phyloP scores from a whole-genome alignment of 2,329 filamentous ascomycete species.

The Lecanicillium sp. region DNA sequence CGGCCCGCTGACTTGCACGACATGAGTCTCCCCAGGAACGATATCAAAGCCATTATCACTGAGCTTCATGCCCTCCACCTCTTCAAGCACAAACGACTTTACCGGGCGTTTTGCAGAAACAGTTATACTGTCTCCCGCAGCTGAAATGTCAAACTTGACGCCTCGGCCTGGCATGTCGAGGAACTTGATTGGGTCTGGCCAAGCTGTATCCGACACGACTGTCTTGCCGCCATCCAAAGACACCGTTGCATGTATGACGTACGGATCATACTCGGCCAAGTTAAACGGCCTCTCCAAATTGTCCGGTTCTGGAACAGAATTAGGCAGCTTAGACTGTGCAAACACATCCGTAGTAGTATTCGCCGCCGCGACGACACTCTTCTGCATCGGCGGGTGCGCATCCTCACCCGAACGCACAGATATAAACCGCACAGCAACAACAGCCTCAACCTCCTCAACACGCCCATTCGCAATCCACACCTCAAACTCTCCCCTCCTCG shows the following conservation, averaged over 20 bases:
- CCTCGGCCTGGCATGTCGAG: conserved; percentile 37
- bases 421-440: conserved; percentile 28
- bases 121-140: conserved; percentile 17
- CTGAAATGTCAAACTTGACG: conserved; percentile 23
- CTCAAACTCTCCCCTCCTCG: conserved; percentile 28
- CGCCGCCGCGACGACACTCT: conserved; percentile 17
- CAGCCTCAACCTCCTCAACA: conserved; percentile 14
- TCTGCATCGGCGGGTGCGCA: conserved; percentile 16
- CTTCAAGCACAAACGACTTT: conserved; percentile 48
- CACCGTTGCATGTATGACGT: conserved; percentile 39
- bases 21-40: conserved; percentile 35
- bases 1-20: conserved; percentile 11
- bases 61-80: conserved; percentile 33
- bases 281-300: conserved; percentile 18
- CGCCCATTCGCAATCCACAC: conserved; percentile 33
- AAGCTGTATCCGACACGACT: conserved; percentile 42
- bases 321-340: conserved; percentile 11
- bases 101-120: conserved; percentile 36
- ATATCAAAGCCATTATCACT: conserved; percentile 53
- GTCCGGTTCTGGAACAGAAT: conserved; percentile 6
- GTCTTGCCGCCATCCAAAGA: conserved; percentile 24
- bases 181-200: conserved; percentile 57
- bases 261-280: conserved; percentile 29
- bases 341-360: conserved; percentile 32
- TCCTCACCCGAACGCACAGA: conserved; percentile 31